phyloP scores from a whole-genome alignment of 371 early-diverging fungal genomes.

The Mucor piriformis region DNA sequence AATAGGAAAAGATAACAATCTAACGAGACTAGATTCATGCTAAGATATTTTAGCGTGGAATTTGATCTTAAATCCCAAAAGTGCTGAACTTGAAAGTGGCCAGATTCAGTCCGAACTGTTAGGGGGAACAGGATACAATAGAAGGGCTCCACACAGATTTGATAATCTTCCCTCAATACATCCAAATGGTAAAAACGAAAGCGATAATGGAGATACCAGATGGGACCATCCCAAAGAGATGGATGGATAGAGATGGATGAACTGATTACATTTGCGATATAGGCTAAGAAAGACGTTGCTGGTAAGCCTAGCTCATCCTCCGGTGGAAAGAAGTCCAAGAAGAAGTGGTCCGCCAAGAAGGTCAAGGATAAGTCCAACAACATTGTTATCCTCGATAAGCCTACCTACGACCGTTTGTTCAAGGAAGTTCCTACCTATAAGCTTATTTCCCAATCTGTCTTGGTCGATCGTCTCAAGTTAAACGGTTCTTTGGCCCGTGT shows the following conservation, averaged over 20 bases:
- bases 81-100: neutral
- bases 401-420: slow-evolving; percentile 90
- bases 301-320: slow-evolving; percentile 72
- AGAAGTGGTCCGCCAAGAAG: slow-evolving; percentile 97
- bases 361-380: slow-evolving; percentile 98
- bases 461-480: slow-evolving; percentile 97
- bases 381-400: slow-evolving; percentile 90
- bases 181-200: slow-evolving; percentile 24
- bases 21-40: too few species aligned
- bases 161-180: slow-evolving; percentile 31
- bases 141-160: slow-evolving; percentile 1
- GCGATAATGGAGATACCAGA: neutral
- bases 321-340: slow-evolving; percentile 90
- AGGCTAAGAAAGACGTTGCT: slow-evolving; percentile 74
- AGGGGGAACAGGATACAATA: neutral
- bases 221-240: neutral
- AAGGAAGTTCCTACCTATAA: slow-evolving; percentile 99
- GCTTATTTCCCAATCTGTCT: slow-evolving; percentile 96
- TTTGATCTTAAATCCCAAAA: too few species aligned
- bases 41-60: too few species aligned
- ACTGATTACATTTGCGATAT: neutral
- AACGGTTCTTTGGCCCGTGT: slow-evolving; percentile 96
- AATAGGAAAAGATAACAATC: too few species aligned
- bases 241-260: neutral
- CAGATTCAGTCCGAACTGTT: too few species aligned